phyloP scores from a whole-genome alignment of 2,329 filamentous ascomycete species.

The Nigrospora oryzae region DNA sequence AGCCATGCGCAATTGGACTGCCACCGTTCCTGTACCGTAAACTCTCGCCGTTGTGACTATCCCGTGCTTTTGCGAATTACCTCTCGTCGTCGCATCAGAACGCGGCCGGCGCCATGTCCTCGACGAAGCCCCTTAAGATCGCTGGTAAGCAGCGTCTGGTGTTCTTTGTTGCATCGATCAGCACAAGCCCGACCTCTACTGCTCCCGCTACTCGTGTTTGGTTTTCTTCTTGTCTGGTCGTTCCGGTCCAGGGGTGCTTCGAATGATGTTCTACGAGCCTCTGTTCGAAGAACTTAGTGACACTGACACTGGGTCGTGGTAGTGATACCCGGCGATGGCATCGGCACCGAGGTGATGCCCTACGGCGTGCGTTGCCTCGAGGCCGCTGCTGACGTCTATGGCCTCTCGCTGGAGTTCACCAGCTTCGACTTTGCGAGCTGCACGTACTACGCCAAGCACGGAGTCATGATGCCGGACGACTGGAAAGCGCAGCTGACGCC shows the following conservation, averaged over 20 bases:
- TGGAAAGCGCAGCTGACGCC: slow-evolving; percentile 44
- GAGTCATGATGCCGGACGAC: slow-evolving; percentile 31
- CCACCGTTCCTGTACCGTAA: too few relatives aligned
- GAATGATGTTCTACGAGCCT: too few relatives aligned
- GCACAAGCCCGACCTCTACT: too few relatives aligned
- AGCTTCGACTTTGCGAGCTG: slow-evolving; percentile 60
- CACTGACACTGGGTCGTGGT: too few relatives aligned
- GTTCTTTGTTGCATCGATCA: too few relatives aligned
- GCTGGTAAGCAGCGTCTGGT: slow-evolving; percentile 21
- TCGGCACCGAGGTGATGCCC: slow-evolving; percentile 59
- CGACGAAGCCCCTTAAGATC: slow-evolving; percentile 26
- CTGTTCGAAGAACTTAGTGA: too few relatives aligned
- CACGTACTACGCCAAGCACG: slow-evolving; percentile 42
- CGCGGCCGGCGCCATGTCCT: not conserved
- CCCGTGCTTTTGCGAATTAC: too few relatives aligned
- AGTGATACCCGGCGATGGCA: slow-evolving; percentile 60
- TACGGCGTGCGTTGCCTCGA: slow-evolving; percentile 54
- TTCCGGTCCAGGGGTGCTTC: too few relatives aligned
- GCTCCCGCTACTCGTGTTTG: too few relatives aligned
- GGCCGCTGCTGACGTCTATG: slow-evolving; percentile 35
- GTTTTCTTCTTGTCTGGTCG: too few relatives aligned
- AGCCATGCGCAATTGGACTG: too few relatives aligned
- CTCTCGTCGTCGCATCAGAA: not conserved
- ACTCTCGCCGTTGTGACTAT: too few relatives aligned
- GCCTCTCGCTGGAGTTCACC: slow-evolving; percentile 48